Evolutionary conservation across 768 basidiomycete genomes (phyloP), one percentile per base, ranked within the genome.

Genomic region (Pholiota microspora): DNA sequence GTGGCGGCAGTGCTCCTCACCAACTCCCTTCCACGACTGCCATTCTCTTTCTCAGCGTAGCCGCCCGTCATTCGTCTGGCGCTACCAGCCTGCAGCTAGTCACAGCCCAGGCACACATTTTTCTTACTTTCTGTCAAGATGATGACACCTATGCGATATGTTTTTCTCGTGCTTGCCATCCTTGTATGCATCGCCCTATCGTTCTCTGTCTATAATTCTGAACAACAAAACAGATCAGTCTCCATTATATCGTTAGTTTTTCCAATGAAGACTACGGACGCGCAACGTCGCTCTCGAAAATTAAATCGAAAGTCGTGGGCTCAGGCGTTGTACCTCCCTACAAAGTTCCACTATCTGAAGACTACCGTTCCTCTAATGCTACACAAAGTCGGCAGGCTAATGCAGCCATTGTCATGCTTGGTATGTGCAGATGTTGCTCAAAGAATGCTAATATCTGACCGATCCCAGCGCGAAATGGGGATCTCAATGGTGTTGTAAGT

Each of bases 401-500:
- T 65, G 92, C 92, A 23, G 84, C 82, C 3, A 87, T 94, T 64
- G 92, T 92, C 46, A 80, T 92, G 60, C 82, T 98, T 40, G 80
- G 80, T 80, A 40, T 10, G 65, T 46, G 27, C 51, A 6, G 12
- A 31, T 31, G 49, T 53, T 16, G 13, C 23, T 18, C 21, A 18
- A 35, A 15, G 38, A 27, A 42, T 28, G 16, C 40, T 6, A 18
- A 13, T 18, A 29, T 9, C 46, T 57, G 36, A 42, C 40, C 28
- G 25, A 13, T 28, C 56, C 5, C 57, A 82, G 86, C 84, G 3
- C 76, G 85, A 2, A 86, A 87, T 64, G 68, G 75, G 40, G 85
- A 86, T 66, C 65, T 86, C 53, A 73, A 76, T 48, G 82, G 83
- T 4, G 79, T 89, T 49, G 62, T 85, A 35, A 79, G 74, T 59